Base-by-base conservation (phyloP, 2,329 filamentous ascomycete genomes). In the Pseudophaeomoniella oleicola region DNA sequence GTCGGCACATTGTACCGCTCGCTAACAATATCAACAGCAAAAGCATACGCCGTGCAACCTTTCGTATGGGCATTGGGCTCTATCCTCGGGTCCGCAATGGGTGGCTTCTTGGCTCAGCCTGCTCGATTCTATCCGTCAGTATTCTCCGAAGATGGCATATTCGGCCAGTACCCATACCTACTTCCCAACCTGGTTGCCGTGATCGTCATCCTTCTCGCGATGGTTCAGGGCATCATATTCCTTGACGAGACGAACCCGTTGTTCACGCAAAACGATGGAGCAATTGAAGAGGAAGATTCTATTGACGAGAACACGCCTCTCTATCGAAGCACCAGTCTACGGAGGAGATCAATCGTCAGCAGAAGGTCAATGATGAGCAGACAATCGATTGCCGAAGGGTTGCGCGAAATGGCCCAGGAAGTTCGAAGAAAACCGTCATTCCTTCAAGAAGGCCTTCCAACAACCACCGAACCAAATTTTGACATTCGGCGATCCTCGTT, bases 91-190 rank as follows among this genome's bases (percentile, higher is more conserved):
- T 39, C 42, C 3, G 38, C 44, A 5, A 35, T 46, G 9, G 44
- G 44, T 16, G 44, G 43, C 12, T 46, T 39, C 29, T 37, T 38
- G 11, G 44, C 44, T 16, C 42, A 46, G 34, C 44, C 44, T 15
- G 42, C 44, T 5, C 29, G 32, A 10, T 43, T 37, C 19, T 42
- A 44, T 38, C 42, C 44, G 17, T 29, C 39, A 11, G 10, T 39
- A 14, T 46, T 46, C 32, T 39, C 43, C 3, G 29, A 36, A 1
- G 39, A 43, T 19, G 44, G 44, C 6, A 37, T 46, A 11, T 46
- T 46, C 29, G 44, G 44, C 12, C 19, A 42, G n/a, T 45, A 42
- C 33, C 44, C 44, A 6, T 46, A 46, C 33, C 38, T 46, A n/a
- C 32, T 46, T 4, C 44, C 44, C 9, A 46, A 46, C 17, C 38